Percentiles rank a stretch among this genome's conserved stretches.
Evolutionary conservation across 1,284 basidiomycete genomes (phyloP).

Genomic region (Heterobasidion occidentale): DNA sequence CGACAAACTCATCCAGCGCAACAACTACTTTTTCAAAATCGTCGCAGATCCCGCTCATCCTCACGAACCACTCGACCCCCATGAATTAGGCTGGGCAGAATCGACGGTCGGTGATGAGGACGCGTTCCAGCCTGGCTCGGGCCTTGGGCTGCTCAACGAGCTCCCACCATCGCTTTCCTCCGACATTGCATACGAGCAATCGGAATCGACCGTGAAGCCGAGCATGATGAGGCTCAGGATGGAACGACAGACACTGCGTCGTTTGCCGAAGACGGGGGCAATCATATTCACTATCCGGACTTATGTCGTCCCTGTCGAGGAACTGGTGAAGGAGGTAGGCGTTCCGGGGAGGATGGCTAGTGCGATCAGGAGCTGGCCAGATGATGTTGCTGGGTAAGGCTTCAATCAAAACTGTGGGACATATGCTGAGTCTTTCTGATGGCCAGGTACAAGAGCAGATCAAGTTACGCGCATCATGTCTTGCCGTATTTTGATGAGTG

Average conservation of each 20-base stretch:
- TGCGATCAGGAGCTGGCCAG: slow-evolving; percentile 36
- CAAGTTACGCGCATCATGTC: slow-evolving; percentile 36
- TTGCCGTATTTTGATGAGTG: slow-evolving; percentile 40
- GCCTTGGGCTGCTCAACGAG: slow-evolving; percentile 11
- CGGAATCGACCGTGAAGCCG: slow-evolving; percentile 6
- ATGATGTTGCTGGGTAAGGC: slow-evolving; percentile 5
- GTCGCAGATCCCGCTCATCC: slow-evolving; percentile 29
- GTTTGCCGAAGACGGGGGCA: slow-evolving; percentile 61
- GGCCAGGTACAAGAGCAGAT: slow-evolving; percentile 50
- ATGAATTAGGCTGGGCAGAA: slow-evolving; percentile 62
- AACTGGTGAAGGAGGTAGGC: slow-evolving; percentile 53
- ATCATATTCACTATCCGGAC: slow-evolving; percentile 76
- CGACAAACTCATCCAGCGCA: slow-evolving; percentile 63
- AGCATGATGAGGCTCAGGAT: slow-evolving; percentile 53
- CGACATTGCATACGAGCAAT: neutral
- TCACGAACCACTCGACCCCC: slow-evolving; percentile 33
- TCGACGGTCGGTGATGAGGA: slow-evolving; percentile 63
- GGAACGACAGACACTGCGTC: slow-evolving; percentile 68
- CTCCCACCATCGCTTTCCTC: neutral
- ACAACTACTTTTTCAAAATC: slow-evolving; percentile 63
- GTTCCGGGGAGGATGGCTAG: slow-evolving; percentile 61
- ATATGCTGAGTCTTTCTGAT: neutral
- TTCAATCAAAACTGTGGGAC: neutral
- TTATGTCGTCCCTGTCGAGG: slow-evolving; percentile 55
- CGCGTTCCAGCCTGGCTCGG: slow-evolving; percentile 27